These are phyloP conservation scores for Tinospora cordifolia DNA, from an alignment of 164 flowering plant genomes.

Conservation along the genomic window DNA sequence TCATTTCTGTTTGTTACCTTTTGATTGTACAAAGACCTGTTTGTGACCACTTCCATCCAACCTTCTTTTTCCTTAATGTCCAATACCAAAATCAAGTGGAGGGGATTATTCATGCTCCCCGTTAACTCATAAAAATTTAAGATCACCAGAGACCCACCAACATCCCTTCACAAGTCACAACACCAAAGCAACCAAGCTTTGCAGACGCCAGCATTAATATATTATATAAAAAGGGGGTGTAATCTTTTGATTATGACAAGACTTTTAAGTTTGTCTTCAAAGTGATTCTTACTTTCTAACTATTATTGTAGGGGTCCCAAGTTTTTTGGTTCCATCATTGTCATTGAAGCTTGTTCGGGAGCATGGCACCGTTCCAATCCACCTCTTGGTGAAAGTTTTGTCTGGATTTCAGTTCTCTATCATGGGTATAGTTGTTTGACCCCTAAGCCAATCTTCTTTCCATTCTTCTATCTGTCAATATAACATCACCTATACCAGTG, in stretches of 20 bases:
- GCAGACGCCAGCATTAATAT: neutral
- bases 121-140: conserved; percentile 24
- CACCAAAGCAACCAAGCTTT: conserved; percentile 3
- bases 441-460: neutral
- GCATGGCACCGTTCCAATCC: conserved; percentile 3
- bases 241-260: conserved; percentile 7
- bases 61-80: conserved; percentile 20
- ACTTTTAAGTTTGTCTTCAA: neutral
- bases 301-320: conserved; percentile 23
- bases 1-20: conserved; percentile 2
- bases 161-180: conserved; percentile 6
- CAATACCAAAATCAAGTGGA: conserved; percentile 17
- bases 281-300: conserved; percentile 1
- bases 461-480: neutral
- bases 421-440: neutral
- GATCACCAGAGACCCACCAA: conserved; percentile 36
- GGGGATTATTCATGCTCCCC: conserved; percentile 49
- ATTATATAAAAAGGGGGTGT: neutral
- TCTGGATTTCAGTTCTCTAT: neutral
- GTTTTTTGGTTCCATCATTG: conserved; percentile 42
- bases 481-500: neutral
- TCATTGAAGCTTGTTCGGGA: conserved; percentile 16
- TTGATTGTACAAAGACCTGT: neutral
- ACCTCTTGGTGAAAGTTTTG: neutral
- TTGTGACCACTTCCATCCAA: conserved; percentile 8